Evolutionary conservation across 257 asterid species (phyloP).

Genomic region (Gardenia jasminoides): DNA sequence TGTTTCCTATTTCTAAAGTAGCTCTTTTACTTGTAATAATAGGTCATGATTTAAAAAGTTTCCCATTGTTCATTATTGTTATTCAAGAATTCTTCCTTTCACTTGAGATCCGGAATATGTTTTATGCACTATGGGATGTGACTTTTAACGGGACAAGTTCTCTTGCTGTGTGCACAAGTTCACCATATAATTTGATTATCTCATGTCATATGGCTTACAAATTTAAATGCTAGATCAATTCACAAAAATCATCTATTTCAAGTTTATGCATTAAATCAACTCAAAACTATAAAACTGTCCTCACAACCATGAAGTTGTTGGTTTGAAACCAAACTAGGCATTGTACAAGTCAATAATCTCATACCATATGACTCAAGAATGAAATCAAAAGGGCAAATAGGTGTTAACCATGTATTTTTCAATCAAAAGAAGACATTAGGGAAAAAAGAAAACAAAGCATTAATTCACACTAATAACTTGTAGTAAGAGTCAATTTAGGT

Average conservation of each 20-base stretch:
- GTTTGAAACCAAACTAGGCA: too few species aligned
- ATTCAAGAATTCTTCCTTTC: not conserved
- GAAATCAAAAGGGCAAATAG: not conserved
- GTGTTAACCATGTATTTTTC: not conserved
- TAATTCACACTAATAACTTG: not conserved
- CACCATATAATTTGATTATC: too few species aligned
- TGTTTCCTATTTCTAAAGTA: not conserved
- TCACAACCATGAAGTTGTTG: too few species aligned
- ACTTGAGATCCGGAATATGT: not conserved
- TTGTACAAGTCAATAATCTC: too few species aligned
- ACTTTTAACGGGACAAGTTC: too few species aligned
- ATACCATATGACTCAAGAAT: not conserved
- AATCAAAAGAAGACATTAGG: not conserved
- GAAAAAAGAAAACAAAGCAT: not conserved
- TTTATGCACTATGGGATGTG: too few species aligned
- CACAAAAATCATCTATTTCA: too few species aligned
- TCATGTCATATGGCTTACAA: too few species aligned
- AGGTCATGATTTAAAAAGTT: conserved; percentile 15
- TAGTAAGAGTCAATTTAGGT: conserved; percentile 1
- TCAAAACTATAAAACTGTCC: too few species aligned
- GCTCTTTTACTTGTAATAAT: conserved; percentile 10
- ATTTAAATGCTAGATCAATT: not conserved
- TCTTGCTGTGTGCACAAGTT: too few species aligned
- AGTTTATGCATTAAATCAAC: too few species aligned
- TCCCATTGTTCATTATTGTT: conserved; percentile 9